Evolutionary conservation across 345 rosid genomes (phyloP).

Genomic region (Eucalyptus tenuipes): DNA sequence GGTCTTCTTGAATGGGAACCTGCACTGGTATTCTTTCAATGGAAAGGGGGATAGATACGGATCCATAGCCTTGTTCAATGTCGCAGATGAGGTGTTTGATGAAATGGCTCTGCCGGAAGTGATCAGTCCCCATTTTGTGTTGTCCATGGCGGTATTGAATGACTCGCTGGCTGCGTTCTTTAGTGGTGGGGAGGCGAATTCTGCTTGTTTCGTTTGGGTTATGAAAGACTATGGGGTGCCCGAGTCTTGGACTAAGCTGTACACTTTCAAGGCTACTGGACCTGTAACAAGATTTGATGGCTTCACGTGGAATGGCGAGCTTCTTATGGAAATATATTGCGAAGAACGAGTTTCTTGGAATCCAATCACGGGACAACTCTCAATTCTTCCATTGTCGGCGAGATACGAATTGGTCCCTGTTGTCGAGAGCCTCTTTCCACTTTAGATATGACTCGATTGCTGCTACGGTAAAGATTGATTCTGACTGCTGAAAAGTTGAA

Average conservation of each 20-base stretch:
- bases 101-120: background rate
- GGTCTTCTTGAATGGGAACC: too few species aligned
- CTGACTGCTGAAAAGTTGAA: too few species aligned
- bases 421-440: background rate
- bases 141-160: background rate
- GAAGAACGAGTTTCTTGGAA: background rate
- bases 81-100: background rate
- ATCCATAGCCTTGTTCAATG: background rate
- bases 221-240: background rate
- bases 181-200: accelerated
- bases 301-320: background rate
- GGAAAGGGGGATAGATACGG: accelerated
- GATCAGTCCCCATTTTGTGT: background rate
- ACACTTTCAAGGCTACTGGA: background rate
- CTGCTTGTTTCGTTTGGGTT: background rate
- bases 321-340: background rate
- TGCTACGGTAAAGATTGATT: background rate
- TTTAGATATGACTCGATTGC: background rate
- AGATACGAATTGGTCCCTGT: background rate
- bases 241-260: background rate
- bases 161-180: background rate
- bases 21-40: too few species aligned
- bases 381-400: background rate
- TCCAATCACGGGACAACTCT: background rate
- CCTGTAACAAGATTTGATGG: background rate